A percentile compares a stretch with the other conserved stretches of the same genome.
Evolutionary conservation across 2,329 filamentous ascomycete species (phyloP).

Genomic region (Ophiocordyceps unilateralis): DNA sequence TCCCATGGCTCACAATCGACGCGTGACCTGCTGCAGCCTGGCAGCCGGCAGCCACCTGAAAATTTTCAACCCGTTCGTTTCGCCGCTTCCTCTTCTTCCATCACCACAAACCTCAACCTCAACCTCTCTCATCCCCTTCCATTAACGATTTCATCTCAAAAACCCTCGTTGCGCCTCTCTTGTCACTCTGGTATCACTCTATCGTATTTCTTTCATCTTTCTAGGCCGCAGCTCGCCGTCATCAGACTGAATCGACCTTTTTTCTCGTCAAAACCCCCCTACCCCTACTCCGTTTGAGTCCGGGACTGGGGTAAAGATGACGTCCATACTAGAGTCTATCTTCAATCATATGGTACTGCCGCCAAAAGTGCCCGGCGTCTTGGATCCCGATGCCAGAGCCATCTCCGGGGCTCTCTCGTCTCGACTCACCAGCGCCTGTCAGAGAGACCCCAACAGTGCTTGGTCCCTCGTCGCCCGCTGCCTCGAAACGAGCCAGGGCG

Average conservation of each 20-base stretch:
- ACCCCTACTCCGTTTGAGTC: no score
- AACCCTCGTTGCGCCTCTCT: no score
- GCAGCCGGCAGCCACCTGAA: no score
- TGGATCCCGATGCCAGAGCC: constrained; percentile 1
- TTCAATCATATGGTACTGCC: constrained; percentile 10
- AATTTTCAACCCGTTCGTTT: no score
- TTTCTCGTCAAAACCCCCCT: no score
- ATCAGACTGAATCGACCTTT: neutral
- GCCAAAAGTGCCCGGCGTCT: constrained; percentile 3
- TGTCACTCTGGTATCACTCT: neutral
- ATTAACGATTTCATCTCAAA: no score
- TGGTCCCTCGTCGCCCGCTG: constrained; percentile 1
- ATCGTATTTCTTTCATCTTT: neutral
- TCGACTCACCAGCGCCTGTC: neutral
- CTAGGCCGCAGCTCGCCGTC: neutral
- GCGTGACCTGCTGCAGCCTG: no score
- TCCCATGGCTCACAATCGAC: no score
- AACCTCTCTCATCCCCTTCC: no score
- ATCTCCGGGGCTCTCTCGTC: constrained; percentile 1
- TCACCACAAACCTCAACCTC: no score
- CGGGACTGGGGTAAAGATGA: neutral
- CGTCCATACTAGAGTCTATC: constrained; percentile 1
- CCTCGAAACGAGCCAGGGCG: neutral
- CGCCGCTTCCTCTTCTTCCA: no score
- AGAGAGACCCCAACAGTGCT: neutral